Evolutionary conservation across 2,329 filamentous ascomycete species (phyloP).

Genomic region (Aspergillus tamarii): DNA sequence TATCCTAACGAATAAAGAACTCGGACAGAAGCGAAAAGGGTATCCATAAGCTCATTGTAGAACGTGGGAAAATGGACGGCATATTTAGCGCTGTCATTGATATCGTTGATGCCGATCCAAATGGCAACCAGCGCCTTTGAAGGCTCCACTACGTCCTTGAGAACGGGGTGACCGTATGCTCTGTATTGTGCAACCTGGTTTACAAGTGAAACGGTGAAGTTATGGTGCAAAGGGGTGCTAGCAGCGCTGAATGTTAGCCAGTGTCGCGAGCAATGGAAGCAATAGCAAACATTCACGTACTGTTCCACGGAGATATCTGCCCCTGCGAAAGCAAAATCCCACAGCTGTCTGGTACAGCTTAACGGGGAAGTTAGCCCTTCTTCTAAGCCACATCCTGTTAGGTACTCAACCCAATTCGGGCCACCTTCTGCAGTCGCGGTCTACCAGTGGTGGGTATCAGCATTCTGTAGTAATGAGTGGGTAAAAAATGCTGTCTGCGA

Average conservation of each 20-base stretch:
- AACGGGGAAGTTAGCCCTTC: conserved; percentile 48
- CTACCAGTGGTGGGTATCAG: conserved; percentile 27
- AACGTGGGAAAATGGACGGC: conserved; percentile 49
- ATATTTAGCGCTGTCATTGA: conserved; percentile 53
- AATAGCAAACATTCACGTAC: conserved; percentile 25
- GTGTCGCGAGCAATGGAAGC: background rate
- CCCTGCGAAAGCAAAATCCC: conserved; percentile 62
- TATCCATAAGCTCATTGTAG: conserved; percentile 47
- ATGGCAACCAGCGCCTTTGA: conserved; percentile 50
- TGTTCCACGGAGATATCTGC: conserved; percentile 52
- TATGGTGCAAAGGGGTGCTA: conserved; percentile 55
- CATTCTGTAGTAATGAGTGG: background rate
- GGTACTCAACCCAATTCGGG: conserved; percentile 58
- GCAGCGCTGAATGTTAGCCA: conserved; percentile 6
- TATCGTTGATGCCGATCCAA: conserved; percentile 63
- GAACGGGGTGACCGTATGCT: conserved; percentile 48
- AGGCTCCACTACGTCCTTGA: conserved; percentile 35
- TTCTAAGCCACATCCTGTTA: conserved; percentile 55
- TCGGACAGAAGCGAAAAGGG: conserved; percentile 47
- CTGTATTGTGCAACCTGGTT: conserved; percentile 56
- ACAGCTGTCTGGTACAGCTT: conserved; percentile 53
- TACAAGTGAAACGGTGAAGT: conserved; percentile 53
- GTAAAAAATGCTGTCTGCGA: conserved; percentile 1
- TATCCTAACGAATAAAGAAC: conserved; percentile 50
- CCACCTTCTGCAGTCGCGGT: conserved; percentile 56